Evolutionary conservation across 1,284 basidiomycete species (phyloP).

Genomic region (Erythrobasidium hasegawianum): DNA sequence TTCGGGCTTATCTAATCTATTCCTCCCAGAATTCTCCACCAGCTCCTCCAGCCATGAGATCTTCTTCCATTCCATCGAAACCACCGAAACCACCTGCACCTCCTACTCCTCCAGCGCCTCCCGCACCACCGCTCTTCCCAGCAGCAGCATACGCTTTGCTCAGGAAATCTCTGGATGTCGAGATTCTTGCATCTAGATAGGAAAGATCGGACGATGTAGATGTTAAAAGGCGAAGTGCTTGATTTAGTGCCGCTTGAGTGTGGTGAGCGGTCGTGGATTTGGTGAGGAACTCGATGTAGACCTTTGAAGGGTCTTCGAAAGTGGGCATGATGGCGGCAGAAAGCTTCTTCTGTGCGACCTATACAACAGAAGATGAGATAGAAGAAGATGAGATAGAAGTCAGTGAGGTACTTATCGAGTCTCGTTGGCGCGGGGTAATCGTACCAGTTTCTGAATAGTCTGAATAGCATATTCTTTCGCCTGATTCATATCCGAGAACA

Average conservation of each 20-base stretch:
- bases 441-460: constrained; percentile 11
- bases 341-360: constrained; percentile 18
- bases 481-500: not conserved
- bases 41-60: constrained; percentile 10
- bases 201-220: constrained; percentile 9
- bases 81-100: not conserved
- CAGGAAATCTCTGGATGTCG: constrained; percentile 11
- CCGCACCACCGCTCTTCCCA: not conserved
- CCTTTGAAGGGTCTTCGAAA: not conserved
- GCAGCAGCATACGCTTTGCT: constrained; percentile 12
- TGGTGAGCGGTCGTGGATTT: not conserved
- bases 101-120: not conserved
- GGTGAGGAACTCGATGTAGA: constrained; percentile 25
- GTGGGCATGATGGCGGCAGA: constrained; percentile 1
- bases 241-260: not conserved
- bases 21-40: too few relatives aligned
- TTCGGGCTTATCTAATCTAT: too few relatives aligned
- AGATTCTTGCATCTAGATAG: constrained; percentile 8
- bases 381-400: too few relatives aligned
- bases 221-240: not conserved
- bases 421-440: too few relatives aligned
- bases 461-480: constrained; percentile 17
- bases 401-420: too few relatives aligned
- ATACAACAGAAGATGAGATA: too few relatives aligned
- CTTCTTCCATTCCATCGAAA: constrained; percentile 17